Evolutionary conservation across 768 basidiomycete species (phyloP).

Genomic region (Podaxis pistillaris): DNA sequence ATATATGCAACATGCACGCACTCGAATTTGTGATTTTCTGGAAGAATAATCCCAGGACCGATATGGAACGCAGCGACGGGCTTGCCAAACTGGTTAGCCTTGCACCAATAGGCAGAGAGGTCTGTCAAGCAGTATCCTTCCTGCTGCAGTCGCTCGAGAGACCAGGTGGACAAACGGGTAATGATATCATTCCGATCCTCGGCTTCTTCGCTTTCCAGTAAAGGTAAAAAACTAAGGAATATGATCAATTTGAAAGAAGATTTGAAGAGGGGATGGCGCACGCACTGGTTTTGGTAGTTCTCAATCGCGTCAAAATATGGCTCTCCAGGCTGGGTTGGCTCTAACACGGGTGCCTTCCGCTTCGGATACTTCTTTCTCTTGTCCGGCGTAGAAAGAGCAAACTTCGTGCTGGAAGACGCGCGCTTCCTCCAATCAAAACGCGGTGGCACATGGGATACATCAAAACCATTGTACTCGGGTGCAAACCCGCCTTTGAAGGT

Average conservation of each 20-base stretch:
- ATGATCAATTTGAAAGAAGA: not conserved
- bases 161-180: slow-evolving; percentile 70
- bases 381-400: slow-evolving; percentile 4
- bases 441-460: slow-evolving; percentile 15
- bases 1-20: slow-evolving; percentile 35
- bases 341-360: slow-evolving; percentile 36
- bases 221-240: slow-evolving; percentile 36
- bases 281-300: slow-evolving; percentile 55
- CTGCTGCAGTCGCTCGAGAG: slow-evolving; percentile 51
- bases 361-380: slow-evolving; percentile 6
- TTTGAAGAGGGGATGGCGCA: not conserved
- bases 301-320: slow-evolving; percentile 49
- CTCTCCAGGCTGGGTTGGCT: slow-evolving; percentile 33
- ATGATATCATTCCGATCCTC: slow-evolving; percentile 59
- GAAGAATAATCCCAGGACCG: slow-evolving; percentile 62
- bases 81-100: slow-evolving; percentile 59
- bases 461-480: not conserved
- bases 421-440: slow-evolving; percentile 66
- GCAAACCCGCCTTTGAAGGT: not conserved
- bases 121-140: slow-evolving; percentile 74
- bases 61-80: slow-evolving; percentile 65
- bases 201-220: slow-evolving; percentile 61
- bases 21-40: slow-evolving; percentile 66
- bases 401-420: slow-evolving; percentile 41
- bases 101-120: slow-evolving; percentile 67